A percentile compares a stretch with the other conserved stretches of the same genome.
phyloP scores from a whole-genome alignment of 192 early-diverging fungal species.

The Powellomyces hirtus region DNA sequence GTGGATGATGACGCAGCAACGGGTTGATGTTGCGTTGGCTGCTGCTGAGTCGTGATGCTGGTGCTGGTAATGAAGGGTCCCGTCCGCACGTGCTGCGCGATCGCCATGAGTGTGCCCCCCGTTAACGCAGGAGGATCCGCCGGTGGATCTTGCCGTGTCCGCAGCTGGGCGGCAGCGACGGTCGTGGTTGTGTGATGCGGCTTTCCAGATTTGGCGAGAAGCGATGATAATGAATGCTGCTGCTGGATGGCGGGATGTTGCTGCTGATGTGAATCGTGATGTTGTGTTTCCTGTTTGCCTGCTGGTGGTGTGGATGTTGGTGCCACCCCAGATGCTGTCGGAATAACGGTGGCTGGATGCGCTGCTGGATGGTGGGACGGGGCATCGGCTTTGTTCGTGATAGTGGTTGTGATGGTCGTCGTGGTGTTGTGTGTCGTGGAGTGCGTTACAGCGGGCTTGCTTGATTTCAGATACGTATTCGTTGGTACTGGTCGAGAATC shows the following conservation, averaged over 20 bases:
- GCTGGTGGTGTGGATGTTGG: not conserved
- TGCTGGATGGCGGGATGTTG: not conserved
- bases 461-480: not conserved
- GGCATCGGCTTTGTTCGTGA: not conserved
- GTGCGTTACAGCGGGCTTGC: not conserved
- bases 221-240: not conserved
- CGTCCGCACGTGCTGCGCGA: slow-evolving; percentile 7
- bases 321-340: not conserved
- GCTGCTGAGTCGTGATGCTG: not conserved
- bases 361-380: not conserved
- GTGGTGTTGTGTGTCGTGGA: not conserved
- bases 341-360: not conserved
- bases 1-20: not conserved
- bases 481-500: not conserved
- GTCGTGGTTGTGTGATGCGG: not conserved
- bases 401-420: not conserved
- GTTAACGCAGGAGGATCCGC: not conserved
- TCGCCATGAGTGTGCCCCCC: slow-evolving; percentile 3
- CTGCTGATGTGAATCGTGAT: not conserved
- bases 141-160: not conserved
- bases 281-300: not conserved
- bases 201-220: not conserved
- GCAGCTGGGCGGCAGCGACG: not conserved
- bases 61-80: slow-evolving; percentile 4
- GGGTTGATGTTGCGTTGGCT: slow-evolving; percentile 1